Evolutionary conservation across 2,329 filamentous ascomycete species (phyloP).

Genomic region (Colletotrichum neosansevieriae): DNA sequence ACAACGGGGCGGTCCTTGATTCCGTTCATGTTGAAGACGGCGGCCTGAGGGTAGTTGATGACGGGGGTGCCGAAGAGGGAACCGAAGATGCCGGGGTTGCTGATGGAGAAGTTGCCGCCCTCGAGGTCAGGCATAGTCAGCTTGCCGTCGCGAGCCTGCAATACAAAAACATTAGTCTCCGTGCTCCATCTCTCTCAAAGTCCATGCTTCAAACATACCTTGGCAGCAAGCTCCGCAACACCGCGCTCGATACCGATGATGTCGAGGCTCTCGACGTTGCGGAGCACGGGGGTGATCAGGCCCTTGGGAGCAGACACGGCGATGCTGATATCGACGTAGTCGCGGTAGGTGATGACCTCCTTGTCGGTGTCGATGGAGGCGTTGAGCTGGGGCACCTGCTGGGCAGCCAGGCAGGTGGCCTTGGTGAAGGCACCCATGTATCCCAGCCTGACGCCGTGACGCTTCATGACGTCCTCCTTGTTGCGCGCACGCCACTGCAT

Average conservation of each 20-base stretch:
- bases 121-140: slow-evolving; percentile 83
- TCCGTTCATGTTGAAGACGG: slow-evolving; percentile 71
- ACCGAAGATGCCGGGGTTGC: slow-evolving; percentile 82
- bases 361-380: slow-evolving; percentile 69
- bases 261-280: slow-evolving; percentile 67
- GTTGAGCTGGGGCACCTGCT: slow-evolving; percentile 78
- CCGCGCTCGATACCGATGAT: slow-evolving; percentile 61
- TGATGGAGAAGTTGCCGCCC: slow-evolving; percentile 82
- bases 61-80: slow-evolving; percentile 69
- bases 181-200: not conserved
- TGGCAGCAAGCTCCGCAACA: slow-evolving; percentile 72
- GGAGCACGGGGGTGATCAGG: slow-evolving; percentile 81
- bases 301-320: slow-evolving; percentile 79
- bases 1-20: slow-evolving; percentile 66
- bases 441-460: slow-evolving; percentile 61
- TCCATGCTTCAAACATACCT: slow-evolving; percentile 62
- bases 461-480: slow-evolving; percentile 60
- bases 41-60: slow-evolving; percentile 80
- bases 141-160: slow-evolving; percentile 76
- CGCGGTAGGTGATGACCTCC: slow-evolving; percentile 67
- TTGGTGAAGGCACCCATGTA: slow-evolving; percentile 84
- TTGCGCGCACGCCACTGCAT: slow-evolving; percentile 75
- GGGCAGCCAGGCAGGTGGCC: slow-evolving; percentile 74
- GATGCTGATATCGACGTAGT: slow-evolving; percentile 80
- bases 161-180: not conserved